Evolutionary conservation across 2,329 filamentous ascomycete species (phyloP).

Genomic region (Myriangium duriaei): DNA sequence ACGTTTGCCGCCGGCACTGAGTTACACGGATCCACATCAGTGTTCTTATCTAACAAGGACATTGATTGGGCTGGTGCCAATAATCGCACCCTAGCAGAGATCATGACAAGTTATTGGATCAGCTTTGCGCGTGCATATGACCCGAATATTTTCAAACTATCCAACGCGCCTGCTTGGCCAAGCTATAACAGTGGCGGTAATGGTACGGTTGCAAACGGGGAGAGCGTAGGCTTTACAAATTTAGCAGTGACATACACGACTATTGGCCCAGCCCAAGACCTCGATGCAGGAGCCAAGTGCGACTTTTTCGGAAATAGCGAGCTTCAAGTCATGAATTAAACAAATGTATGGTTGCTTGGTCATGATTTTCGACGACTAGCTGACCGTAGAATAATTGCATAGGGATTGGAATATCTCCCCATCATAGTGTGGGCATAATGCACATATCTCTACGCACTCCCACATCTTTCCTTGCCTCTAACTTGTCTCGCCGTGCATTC

Average conservation of each 20-base stretch:
- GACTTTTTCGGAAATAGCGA: too few species aligned
- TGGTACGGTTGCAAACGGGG: too few species aligned
- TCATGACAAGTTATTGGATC: constrained; percentile 23
- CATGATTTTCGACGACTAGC: too few species aligned
- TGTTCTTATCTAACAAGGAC: not conserved
- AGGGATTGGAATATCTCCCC: too few species aligned
- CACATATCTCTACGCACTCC: too few species aligned
- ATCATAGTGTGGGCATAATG: too few species aligned
- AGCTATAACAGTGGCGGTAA: constrained; percentile 14
- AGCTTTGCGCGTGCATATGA: constrained; percentile 23
- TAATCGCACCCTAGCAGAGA: constrained; percentile 23
- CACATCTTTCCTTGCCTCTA: too few species aligned
- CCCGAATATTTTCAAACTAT: constrained; percentile 21
- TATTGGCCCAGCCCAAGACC: constrained; percentile 15
- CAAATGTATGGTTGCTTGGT: too few species aligned
- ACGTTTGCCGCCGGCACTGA: constrained; percentile 23
- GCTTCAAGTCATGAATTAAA: too few species aligned
- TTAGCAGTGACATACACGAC: constrained; percentile 17
- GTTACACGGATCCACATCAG: constrained; percentile 19
- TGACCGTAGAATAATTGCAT: too few species aligned
- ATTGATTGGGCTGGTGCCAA: constrained; percentile 20
- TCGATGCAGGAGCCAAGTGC: constrained; percentile 15
- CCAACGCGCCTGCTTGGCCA: constrained; percentile 19
- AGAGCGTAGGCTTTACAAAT: constrained; percentile 13
- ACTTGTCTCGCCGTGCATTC: too few species aligned